phyloP scores from a whole-genome alignment of 1,284 basidiomycete genomes.

The Ustanciosporium gigantosporum region DNA sequence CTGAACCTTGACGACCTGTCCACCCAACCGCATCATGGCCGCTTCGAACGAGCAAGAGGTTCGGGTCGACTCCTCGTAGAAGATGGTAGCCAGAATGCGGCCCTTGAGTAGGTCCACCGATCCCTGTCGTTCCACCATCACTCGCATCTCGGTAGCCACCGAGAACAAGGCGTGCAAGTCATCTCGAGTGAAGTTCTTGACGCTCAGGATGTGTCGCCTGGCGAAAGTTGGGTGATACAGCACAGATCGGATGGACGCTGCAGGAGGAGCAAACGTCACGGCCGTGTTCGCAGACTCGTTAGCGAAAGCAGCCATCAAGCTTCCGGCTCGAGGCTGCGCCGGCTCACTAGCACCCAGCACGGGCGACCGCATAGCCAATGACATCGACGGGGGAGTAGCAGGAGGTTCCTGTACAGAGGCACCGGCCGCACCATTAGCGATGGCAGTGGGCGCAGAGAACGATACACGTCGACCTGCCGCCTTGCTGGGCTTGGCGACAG shows the following conservation, averaged over 20 bases:
- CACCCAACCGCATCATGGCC: conserved; percentile 97
- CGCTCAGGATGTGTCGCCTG: conserved; percentile 88
- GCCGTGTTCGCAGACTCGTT: conserved; percentile 29
- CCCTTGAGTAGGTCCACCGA: conserved; percentile 87
- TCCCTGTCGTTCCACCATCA: conserved; percentile 89
- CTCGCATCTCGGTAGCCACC: conserved; percentile 92
- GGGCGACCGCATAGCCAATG: conserved; percentile 38
- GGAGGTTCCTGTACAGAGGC: conserved; percentile 49
- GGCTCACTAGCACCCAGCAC: conserved; percentile 45
- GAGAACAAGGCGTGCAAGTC: conserved; percentile 94
- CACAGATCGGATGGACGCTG: conserved; percentile 31
- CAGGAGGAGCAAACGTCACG: conserved; percentile 7
- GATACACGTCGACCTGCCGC: conserved; percentile 29
- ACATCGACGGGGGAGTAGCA: conserved; percentile 39
- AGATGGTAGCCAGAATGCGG: conserved; percentile 88
- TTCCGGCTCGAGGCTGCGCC: conserved; percentile 20
- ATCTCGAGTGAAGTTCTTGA: conserved; percentile 87
- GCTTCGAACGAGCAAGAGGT: conserved; percentile 90
- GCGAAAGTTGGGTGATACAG: conserved; percentile 66
- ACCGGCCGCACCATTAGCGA: conserved; percentile 6
- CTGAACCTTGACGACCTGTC: conserved; percentile 84
- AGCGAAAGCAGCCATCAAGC: conserved; percentile 30
- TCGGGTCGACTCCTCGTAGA: conserved; percentile 97
- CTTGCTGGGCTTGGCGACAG: conserved; percentile 28
- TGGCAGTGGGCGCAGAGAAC: conserved; percentile 29